Evolutionary conservation across 2,329 filamentous ascomycete genomes (phyloP).

Genomic region (Apiospora malaysiana): DNA sequence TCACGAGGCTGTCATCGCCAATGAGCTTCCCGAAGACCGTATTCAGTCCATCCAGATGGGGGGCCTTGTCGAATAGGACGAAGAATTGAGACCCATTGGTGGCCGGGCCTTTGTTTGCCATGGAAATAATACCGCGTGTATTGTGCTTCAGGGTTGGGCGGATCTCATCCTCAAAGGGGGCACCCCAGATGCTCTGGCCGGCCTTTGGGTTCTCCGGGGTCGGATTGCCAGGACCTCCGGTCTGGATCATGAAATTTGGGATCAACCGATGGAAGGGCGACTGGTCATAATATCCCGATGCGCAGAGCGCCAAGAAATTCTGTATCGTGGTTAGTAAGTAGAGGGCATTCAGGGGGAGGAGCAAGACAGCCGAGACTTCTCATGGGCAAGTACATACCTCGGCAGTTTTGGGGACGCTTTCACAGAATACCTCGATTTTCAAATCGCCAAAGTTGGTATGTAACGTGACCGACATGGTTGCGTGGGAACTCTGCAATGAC

Average conservation of each 20-base stretch:
- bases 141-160: slow-evolving; percentile 72
- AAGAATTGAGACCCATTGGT: slow-evolving; percentile 86
- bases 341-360: slow-evolving; percentile 24
- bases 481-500: slow-evolving; percentile 6
- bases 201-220: slow-evolving; percentile 68
- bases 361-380: neutral
- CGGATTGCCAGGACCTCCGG: slow-evolving; percentile 66
- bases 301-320: slow-evolving; percentile 90
- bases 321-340: slow-evolving; percentile 42
- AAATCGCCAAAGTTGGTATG: slow-evolving; percentile 90
- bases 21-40: slow-evolving; percentile 81
- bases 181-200: slow-evolving; percentile 76
- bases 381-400: slow-evolving; percentile 59
- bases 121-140: slow-evolving; percentile 72
- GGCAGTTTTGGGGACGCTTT: slow-evolving; percentile 89
- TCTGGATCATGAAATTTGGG: slow-evolving; percentile 81
- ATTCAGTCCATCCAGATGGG: slow-evolving; percentile 83
- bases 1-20: slow-evolving; percentile 67
- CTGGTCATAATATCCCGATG: slow-evolving; percentile 75
- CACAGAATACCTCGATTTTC: slow-evolving; percentile 96
- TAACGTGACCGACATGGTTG: slow-evolving; percentile 70
- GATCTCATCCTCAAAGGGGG: slow-evolving; percentile 81
- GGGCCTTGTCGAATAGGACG: slow-evolving; percentile 76
- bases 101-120: slow-evolving; percentile 78
- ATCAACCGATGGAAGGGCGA: slow-evolving; percentile 84